Conservation (phyloP, 2,329 filamentous ascomycete genomes). For the Chrysoporthe austroafricana region DNA sequence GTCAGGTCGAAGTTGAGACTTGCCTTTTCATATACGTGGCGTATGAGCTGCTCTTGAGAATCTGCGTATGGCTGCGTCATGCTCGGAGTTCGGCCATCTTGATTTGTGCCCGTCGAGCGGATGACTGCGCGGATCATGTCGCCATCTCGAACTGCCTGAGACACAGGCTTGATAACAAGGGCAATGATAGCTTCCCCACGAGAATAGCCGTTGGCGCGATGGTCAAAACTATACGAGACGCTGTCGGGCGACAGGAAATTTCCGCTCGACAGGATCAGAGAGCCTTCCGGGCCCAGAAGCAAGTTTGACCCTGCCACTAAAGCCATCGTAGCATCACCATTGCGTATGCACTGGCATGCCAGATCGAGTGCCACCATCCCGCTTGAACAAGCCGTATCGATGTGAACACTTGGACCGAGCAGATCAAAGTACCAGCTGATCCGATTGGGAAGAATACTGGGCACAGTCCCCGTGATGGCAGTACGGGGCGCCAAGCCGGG, state of each 20-base stretch:
- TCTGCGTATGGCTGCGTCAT: slow-evolving; percentile 43
- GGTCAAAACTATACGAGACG: slow-evolving; percentile 36
- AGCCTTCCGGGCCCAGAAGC: neutral
- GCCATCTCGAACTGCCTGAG: slow-evolving; percentile 44
- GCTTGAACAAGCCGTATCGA: neutral
- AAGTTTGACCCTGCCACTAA: neutral
- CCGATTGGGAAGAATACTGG: neutral
- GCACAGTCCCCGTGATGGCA: no score
- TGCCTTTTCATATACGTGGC: slow-evolving; percentile 33
- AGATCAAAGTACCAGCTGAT: neutral
- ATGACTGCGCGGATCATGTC: slow-evolving; percentile 42
- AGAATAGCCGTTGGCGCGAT: slow-evolving; percentile 38
- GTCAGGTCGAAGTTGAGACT: neutral
- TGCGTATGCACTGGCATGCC: neutral
- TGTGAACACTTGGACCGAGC: neutral
- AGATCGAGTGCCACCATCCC: neutral
- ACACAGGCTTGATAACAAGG: slow-evolving; percentile 44
- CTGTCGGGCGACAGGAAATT: neutral
- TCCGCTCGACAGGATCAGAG: neutral
- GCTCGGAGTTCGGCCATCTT: slow-evolving; percentile 44
- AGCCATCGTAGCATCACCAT: neutral
- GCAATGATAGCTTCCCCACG: slow-evolving; percentile 39
- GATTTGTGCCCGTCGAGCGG: slow-evolving; percentile 37
- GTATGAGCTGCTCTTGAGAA: slow-evolving; percentile 38
- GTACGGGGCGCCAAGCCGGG: no score